A percentile compares a stretch with the other conserved stretches of the same genome.
These are phyloP conservation scores for Pythium plurisporium DNA, from an alignment of 352 stramenopile genomes.

Conservation along the genomic window DNA sequence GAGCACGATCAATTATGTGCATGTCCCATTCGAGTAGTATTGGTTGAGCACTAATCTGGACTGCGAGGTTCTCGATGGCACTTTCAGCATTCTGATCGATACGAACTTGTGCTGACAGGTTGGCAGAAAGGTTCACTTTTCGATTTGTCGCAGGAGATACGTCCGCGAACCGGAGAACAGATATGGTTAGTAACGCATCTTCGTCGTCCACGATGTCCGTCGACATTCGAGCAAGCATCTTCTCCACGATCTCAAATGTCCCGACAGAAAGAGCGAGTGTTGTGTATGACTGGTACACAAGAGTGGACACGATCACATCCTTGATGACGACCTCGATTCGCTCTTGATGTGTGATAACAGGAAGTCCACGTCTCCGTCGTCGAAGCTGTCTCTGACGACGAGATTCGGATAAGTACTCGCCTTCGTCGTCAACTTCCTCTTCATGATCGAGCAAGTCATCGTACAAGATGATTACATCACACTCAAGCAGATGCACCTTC, in stretches of 20 bases:
- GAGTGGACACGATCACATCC: constrained; percentile 61
- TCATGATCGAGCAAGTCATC: constrained; percentile 67
- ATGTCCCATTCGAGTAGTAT: constrained; percentile 85
- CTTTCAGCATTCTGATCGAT: constrained; percentile 48
- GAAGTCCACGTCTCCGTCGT: constrained; percentile 25
- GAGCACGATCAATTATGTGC: constrained; percentile 75
- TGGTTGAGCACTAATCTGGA: constrained; percentile 72
- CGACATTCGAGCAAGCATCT: constrained; percentile 71
- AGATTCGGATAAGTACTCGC: constrained; percentile 8
- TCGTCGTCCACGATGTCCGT: constrained; percentile 62
- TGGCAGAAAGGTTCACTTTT: constrained; percentile 62
- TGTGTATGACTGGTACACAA: constrained; percentile 53
- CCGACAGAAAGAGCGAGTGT: constrained; percentile 52
- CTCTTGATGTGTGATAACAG: constrained; percentile 60
- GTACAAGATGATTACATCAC: constrained; percentile 70
- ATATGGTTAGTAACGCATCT: constrained; percentile 50
- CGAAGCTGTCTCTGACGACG: constrained; percentile 16
- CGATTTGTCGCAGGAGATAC: constrained; percentile 48
- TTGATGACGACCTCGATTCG: constrained; percentile 62
- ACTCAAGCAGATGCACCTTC: constrained; percentile 79
- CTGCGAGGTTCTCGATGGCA: constrained; percentile 34
- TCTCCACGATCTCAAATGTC: constrained; percentile 63
- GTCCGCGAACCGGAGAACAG: constrained; percentile 57
- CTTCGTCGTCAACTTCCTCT: constrained; percentile 21
- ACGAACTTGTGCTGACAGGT: constrained; percentile 62